phyloP scores from a whole-genome alignment of 2,329 filamentous ascomycete genomes.

The Cladosporium sp. region DNA sequence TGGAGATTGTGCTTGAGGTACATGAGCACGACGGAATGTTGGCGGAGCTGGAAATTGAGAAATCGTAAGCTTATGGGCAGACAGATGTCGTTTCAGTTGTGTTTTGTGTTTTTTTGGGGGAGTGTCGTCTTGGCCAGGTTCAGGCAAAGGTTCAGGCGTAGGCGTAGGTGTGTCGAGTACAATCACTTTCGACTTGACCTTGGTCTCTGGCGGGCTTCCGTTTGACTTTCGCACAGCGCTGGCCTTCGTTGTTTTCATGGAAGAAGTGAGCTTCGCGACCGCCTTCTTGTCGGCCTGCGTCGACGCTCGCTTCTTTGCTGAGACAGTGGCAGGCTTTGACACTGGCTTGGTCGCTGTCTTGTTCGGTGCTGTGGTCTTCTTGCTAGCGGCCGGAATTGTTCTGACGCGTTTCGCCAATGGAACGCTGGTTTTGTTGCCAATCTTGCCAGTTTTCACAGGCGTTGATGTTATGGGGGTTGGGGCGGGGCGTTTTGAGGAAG shows the following conservation, averaged over 20 bases:
- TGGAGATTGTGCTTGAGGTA: slow-evolving; percentile 14
- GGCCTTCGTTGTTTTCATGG: slow-evolving; percentile 19
- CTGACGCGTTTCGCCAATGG: too few relatives aligned
- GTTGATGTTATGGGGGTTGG: not conserved
- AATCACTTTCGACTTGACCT: not conserved
- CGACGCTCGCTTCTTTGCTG: not conserved
- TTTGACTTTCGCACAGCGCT: slow-evolving; percentile 2
- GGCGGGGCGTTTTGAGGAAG: slow-evolving; percentile 9
- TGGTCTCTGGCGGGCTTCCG: not conserved
- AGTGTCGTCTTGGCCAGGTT: not conserved
- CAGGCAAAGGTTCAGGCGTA: not conserved
- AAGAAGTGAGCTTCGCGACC: slow-evolving; percentile 14
- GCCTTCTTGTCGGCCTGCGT: slow-evolving; percentile 11
- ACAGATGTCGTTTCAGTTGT: not conserved
- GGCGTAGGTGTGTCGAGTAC: not conserved
- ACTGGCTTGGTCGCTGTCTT: not conserved
- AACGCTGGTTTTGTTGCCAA: not conserved
- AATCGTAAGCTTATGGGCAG: slow-evolving; percentile 6
- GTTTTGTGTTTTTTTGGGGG: not conserved
- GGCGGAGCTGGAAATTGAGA: slow-evolving; percentile 13
- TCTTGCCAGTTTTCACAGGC: not conserved
- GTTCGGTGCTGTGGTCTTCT: not conserved
- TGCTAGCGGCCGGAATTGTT: not conserved
- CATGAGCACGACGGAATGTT: slow-evolving; percentile 21
- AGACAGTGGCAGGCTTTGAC: not conserved